Conservation (phyloP, 345 rosid genomes). For the Arabidopsis arenosa region DNA sequence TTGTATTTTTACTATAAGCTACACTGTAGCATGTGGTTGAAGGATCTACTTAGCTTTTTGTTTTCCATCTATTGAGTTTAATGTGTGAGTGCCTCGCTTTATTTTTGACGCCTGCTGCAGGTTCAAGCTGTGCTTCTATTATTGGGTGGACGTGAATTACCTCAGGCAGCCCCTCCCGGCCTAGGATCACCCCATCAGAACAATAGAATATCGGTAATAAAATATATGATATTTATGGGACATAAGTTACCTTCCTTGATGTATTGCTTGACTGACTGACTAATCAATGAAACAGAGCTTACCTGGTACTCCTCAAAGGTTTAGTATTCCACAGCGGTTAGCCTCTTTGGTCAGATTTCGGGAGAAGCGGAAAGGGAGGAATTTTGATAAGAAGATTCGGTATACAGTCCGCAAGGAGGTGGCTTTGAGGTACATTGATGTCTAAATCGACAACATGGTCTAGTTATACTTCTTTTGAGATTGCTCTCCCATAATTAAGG, state of each 20-base stretch:
- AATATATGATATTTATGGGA: not conserved
- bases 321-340: constrained; percentile 63
- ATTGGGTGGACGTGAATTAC: constrained; percentile 65
- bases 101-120: constrained; percentile 39
- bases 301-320: constrained; percentile 60
- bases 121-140: constrained; percentile 71
- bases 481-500: not conserved
- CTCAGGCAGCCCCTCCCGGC: constrained; percentile 47
- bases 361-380: constrained; percentile 67
- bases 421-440: constrained; percentile 57
- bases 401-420: constrained; percentile 73
- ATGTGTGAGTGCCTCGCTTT: not conserved
- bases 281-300: constrained; percentile 48
- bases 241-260: not conserved
- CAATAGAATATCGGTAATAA: constrained; percentile 43
- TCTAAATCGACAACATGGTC: constrained; percentile 17
- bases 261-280: constrained; percentile 31
- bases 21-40: constrained; percentile 12
- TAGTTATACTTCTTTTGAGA: constrained; percentile 1
- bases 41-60: constrained; percentile 11
- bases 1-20: not conserved
- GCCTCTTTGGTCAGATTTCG: constrained; percentile 69
- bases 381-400: constrained; percentile 73
- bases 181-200: constrained; percentile 47
- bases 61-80: constrained; percentile 9